Conservation (phyloP, 495 filamentous ascomycete genomes). For the Chaetomium fimeti region DNA sequence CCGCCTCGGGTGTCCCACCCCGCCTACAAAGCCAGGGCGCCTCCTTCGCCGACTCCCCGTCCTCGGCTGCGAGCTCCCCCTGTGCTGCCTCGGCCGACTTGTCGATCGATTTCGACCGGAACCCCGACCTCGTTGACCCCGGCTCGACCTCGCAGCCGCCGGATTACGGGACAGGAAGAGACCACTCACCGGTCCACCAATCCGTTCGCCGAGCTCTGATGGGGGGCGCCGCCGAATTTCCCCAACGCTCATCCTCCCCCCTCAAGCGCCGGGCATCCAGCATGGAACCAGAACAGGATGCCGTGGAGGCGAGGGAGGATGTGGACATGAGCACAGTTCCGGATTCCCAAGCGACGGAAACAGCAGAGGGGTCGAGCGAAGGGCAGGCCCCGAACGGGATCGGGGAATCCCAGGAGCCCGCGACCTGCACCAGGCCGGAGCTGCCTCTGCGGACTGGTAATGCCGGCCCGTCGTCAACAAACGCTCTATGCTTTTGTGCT, state of each 20-base stretch:
- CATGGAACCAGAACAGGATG: conserved; percentile 46
- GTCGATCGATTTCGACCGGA: conserved; percentile 62
- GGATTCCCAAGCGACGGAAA: conserved; percentile 13
- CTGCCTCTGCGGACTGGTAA: conserved; percentile 32
- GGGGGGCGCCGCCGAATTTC: conserved; percentile 51
- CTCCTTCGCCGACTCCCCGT: conserved; percentile 51
- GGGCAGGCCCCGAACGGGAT: conserved; percentile 12
- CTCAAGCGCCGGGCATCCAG: conserved; percentile 56
- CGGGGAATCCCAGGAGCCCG: background rate
- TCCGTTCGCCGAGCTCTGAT: conserved; percentile 50
- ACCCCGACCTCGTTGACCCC: conserved; percentile 46
- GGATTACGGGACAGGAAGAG: conserved; percentile 26
- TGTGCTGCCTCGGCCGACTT: conserved; percentile 71
- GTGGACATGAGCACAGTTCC: conserved; percentile 49
- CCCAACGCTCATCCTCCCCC: conserved; percentile 55
- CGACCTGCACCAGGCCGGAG: conserved; percentile 17
- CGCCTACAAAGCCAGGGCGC: conserved; percentile 51
- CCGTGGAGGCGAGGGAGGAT: conserved; percentile 43
- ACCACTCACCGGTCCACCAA: conserved; percentile 45
- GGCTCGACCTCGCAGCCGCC: conserved; percentile 27
- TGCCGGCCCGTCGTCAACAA: background rate
- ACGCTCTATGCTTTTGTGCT: background rate
- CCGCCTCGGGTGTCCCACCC: conserved; percentile 48
- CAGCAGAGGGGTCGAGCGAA: background rate
- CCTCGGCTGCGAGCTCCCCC: conserved; percentile 63